Evolutionary conservation across 2,329 filamentous ascomycete species (phyloP), one percentile per base, ranked within the genome.

Genomic region (Phyllosticta ampelicida): DNA sequence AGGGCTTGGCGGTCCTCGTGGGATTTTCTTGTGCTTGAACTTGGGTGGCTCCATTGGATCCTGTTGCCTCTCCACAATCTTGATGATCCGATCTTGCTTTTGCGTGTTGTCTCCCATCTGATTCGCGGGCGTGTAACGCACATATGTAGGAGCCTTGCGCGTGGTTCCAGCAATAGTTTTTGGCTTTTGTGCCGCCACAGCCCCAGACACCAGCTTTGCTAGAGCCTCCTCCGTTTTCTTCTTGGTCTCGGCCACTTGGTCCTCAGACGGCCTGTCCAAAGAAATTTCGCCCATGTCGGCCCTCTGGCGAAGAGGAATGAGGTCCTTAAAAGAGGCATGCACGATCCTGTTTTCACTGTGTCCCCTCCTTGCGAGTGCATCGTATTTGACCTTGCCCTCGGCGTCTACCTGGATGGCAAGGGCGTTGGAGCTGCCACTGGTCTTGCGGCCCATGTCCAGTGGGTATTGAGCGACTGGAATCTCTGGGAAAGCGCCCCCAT

Each of bases 1-100:
- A 2, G 94, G 94, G 54, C 87, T 94, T 0, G 92, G 91, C 9
- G 94, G 91, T 36, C 92, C 91, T 65, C 90, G 83, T 9, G 92
- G 92, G 60, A 99, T 95, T 76, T 96, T 96, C 79, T 97, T 97
- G 76, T 96, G 90, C 74, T 97, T 97, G 77, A 97, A 96, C 68
- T 96, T 97, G 1, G 94, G 92, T 1, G 94, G 94, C 69, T 96
- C 92, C 86, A 96, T 88, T 0, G 94, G 94, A 73, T 99, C 94
- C 64, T 86, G 81, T 71, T 97, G 92, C 58, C 90, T 81, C 72
- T 96, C 90, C 44, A 96, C 90, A 73, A 99, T 97, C 78, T 97
- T 97, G 83, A 99, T 95, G 63, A 99, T 96, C 13, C 94, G 86
- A 67, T 97, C 91, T 66, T 90, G 89, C 75, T 96, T 95, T 72